Evolutionary conservation across 139 green algal species (phyloP).

Genomic region (Micractinium sp.): DNA sequence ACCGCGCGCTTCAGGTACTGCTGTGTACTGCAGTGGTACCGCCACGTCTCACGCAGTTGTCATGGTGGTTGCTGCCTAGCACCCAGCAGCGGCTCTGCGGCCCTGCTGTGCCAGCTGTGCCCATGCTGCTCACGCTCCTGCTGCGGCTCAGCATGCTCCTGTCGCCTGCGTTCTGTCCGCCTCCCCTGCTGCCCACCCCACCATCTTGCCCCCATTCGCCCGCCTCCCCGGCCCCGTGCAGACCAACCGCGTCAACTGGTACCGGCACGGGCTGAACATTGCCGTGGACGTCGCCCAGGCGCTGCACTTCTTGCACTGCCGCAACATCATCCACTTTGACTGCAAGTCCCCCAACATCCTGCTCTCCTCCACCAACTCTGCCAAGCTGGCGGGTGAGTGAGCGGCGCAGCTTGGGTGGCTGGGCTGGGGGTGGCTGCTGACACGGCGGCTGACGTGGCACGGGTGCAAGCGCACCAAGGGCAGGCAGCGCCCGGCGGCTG

Average conservation of each 20-base stretch:
- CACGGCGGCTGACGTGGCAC: not conserved
- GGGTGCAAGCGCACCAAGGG: not conserved
- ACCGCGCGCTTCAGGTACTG: constrained; percentile 26
- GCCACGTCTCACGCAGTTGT: no score
- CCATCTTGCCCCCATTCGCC: not conserved
- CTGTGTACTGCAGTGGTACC: no score
- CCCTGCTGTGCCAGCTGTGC: no score
- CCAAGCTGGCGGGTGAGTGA: constrained; percentile 39
- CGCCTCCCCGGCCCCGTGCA: not conserved
- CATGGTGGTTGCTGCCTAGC: not conserved
- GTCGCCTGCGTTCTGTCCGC: no score
- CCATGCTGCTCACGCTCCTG: no score
- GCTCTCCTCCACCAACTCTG: constrained; percentile 19
- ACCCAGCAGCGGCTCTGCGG: no score
- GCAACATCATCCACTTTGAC: constrained; percentile 45
- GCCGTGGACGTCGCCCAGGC: constrained; percentile 24
- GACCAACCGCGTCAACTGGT: constrained; percentile 14
- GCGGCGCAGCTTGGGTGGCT: not conserved
- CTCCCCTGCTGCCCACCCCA: no score
- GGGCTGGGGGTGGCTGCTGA: not conserved
- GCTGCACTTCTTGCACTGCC: constrained; percentile 28
- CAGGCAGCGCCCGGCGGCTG: not conserved
- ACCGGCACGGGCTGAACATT: constrained; percentile 29
- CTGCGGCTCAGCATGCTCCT: no score
- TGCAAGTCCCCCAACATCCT: constrained; percentile 49